These are phyloP conservation scores for Canna indica DNA, from an alignment of 176 grass and related monocot genomes.

Conservation along the genomic window DNA sequence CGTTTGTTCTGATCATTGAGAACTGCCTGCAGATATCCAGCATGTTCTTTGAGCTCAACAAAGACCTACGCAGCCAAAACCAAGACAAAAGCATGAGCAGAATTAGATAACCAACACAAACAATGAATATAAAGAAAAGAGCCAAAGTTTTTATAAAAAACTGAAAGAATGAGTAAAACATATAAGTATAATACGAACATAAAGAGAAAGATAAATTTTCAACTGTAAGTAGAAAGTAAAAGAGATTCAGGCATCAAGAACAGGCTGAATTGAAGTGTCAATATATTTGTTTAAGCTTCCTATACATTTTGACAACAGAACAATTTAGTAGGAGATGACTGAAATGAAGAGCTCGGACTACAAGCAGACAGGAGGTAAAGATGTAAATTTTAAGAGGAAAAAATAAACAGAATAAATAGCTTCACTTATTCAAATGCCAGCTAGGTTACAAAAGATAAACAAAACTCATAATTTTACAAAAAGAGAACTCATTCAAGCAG, in stretches of 20 bases:
- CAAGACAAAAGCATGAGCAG: slow-evolving; percentile 8
- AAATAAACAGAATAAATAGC: background rate
- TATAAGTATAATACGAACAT: background rate
- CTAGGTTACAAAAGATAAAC: background rate
- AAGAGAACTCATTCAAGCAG: background rate
- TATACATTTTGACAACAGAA: background rate
- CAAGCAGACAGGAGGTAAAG: background rate
- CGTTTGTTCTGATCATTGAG: slow-evolving; percentile 71
- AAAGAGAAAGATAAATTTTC: background rate
- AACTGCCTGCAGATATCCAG: slow-evolving; percentile 51
- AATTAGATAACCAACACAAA: background rate
- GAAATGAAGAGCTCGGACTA: background rate
- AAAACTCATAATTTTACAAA: background rate
- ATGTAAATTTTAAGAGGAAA: background rate
- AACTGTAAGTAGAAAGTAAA: background rate
- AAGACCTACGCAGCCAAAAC: slow-evolving; percentile 52
- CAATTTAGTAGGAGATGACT: background rate
- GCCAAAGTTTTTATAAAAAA: background rate
- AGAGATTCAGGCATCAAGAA: background rate
- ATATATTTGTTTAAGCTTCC: background rate
- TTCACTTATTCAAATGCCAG: background rate
- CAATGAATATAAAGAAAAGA: background rate
- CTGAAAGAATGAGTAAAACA: background rate
- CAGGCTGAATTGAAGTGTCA: background rate
- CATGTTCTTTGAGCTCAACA: slow-evolving; percentile 82